Evolutionary conservation across 257 asterid genomes (phyloP).

Genomic region (Jaltomata sinuosa): DNA sequence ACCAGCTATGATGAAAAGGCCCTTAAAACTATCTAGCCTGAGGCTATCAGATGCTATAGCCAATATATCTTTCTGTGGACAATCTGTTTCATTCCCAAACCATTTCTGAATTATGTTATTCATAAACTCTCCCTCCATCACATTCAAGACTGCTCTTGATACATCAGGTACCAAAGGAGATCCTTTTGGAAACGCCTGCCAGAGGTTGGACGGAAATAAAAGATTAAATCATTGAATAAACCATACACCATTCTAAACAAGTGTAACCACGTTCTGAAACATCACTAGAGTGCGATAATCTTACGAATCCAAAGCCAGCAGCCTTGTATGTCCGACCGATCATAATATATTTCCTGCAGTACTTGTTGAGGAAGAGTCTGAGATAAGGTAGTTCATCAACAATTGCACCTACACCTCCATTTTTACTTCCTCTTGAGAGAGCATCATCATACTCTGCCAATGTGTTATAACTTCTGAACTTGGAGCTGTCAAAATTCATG

Average conservation of each 20-base stretch:
- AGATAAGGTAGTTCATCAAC: slow-evolving; percentile 41
- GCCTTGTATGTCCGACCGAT: slow-evolving; percentile 14
- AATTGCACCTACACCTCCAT: slow-evolving; percentile 36
- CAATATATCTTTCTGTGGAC: background rate
- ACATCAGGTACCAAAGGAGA: slow-evolving; percentile 34
- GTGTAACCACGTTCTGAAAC: background rate
- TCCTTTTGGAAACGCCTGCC: slow-evolving; percentile 32
- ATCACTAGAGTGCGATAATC: too few species aligned
- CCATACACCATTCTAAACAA: background rate
- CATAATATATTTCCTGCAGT: slow-evolving; percentile 25
- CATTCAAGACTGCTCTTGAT: slow-evolving; percentile 20
- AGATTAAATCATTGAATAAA: background rate
- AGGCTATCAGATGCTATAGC: slow-evolving; percentile 1
- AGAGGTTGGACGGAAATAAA: background rate
- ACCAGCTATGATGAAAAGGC: slow-evolving; percentile 25
- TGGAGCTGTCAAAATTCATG: slow-evolving; percentile 20
- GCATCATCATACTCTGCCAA: slow-evolving; percentile 14
- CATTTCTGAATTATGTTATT: slow-evolving; percentile 11
- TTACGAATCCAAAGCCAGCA: slow-evolving; percentile 42
- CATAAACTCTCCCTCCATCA: slow-evolving; percentile 18
- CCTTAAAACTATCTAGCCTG: slow-evolving; percentile 23
- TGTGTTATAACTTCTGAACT: slow-evolving; percentile 13
- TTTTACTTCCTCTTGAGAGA: slow-evolving; percentile 16
- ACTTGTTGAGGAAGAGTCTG: slow-evolving; percentile 14
- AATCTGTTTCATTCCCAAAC: slow-evolving; percentile 7